Conservation (phyloP, 306 rosid species). For the Malus sylvestris region DNA sequence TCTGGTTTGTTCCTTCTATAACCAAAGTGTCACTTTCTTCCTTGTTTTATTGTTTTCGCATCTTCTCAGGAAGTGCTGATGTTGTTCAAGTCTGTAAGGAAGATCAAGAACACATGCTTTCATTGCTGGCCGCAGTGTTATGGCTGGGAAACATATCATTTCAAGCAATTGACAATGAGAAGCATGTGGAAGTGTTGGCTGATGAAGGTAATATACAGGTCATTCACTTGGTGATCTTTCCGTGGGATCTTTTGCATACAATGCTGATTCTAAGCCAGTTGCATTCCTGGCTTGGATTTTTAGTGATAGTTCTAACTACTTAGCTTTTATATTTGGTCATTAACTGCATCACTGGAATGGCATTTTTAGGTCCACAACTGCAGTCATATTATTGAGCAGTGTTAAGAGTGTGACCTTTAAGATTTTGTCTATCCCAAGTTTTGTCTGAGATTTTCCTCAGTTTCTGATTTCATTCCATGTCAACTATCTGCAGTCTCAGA, state of each 20-base stretch:
- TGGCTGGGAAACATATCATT: constrained; percentile 97
- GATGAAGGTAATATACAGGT: constrained; percentile 63
- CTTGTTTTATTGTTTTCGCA: constrained; percentile 10
- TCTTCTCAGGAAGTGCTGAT: constrained; percentile 63
- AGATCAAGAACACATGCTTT: constrained; percentile 67
- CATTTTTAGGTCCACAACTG: neutral
- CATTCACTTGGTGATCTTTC: constrained; percentile 2
- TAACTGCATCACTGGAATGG: neutral
- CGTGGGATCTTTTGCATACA: neutral
- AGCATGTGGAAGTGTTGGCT: constrained; percentile 62
- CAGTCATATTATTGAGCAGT: neutral
- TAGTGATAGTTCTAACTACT: neutral
- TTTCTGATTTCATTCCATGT: neutral
- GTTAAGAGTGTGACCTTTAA: neutral
- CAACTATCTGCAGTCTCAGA: neutral
- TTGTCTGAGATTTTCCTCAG: neutral
- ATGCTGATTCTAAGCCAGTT: constrained; percentile 1
- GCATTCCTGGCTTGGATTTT: neutral
- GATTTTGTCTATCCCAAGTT: neutral
- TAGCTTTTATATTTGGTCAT: neutral
- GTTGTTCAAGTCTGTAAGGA: constrained; percentile 48
- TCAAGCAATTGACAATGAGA: constrained; percentile 49
- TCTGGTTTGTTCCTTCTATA: constrained; percentile 8
- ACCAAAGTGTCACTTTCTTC: constrained; percentile 6
- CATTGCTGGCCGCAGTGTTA: constrained; percentile 64